phyloP scores from a whole-genome alignment of 23 red algal species.

The Cyanidiococcus yangmingshanensis region DNA sequence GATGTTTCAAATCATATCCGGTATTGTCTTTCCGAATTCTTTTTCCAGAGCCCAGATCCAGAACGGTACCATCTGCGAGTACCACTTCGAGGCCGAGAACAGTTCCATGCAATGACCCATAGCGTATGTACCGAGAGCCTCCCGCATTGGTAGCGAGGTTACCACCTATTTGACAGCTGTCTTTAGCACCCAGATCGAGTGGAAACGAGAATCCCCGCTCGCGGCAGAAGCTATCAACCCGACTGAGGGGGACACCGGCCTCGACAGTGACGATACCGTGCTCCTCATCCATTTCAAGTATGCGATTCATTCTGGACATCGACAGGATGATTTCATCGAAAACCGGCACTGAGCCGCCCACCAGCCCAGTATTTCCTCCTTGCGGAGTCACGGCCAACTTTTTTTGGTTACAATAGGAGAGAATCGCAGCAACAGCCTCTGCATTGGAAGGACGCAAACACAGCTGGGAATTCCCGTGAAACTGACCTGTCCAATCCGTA shows the following conservation, averaged over 20 bases:
- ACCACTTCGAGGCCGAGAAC: conserved; percentile 84
- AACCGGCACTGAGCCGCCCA: conserved; percentile 82
- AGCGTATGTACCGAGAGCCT: conserved; percentile 74
- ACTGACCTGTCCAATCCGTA: conserved; percentile 78
- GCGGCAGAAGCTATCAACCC: conserved; percentile 45
- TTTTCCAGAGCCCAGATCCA: conserved; percentile 35
- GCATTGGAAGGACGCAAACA: conserved; percentile 49
- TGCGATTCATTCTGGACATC: conserved; percentile 44
- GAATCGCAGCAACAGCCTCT: conserved; percentile 48
- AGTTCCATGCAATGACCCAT: conserved; percentile 62
- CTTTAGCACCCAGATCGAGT: conserved; percentile 96
- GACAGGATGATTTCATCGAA: conserved; percentile 54
- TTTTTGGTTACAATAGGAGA: conserved; percentile 58
- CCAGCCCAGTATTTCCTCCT: conserved; percentile 94
- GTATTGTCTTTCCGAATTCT: conserved; percentile 88
- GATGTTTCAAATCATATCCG: conserved; percentile 84
- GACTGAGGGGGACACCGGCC: conserved; percentile 62
- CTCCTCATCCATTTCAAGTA: conserved; percentile 47
- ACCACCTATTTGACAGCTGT: conserved; percentile 96
- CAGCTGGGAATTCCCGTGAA: conserved; percentile 34
- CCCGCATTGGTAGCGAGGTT: conserved; percentile 95
- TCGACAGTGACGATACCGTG: conserved; percentile 59
- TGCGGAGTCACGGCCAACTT: conserved; percentile 76
- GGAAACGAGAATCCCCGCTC: conserved; percentile 75
- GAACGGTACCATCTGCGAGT: conserved; percentile 56